Evolutionary conservation across 805 yeast species (phyloP).

Genomic region (Metschnikowia lachancei): DNA sequence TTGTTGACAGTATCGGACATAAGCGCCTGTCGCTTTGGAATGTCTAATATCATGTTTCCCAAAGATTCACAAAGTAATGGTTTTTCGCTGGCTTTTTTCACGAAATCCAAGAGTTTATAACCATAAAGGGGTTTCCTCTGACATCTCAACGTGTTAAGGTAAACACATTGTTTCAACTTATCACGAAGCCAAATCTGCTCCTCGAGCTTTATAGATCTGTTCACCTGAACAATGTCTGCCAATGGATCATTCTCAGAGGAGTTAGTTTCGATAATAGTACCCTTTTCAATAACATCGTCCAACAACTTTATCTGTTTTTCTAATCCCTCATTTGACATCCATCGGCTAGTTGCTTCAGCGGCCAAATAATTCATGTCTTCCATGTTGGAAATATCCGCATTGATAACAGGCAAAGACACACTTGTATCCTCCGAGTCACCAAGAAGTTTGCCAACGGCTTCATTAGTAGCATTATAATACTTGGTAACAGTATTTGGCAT

Average conservation of each 20-base stretch:
- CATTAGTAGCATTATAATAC: constrained; percentile 38
- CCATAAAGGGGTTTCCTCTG: constrained; percentile 68
- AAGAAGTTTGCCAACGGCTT: constrained; percentile 21
- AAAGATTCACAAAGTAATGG: constrained; percentile 25
- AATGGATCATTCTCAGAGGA: constrained; percentile 11
- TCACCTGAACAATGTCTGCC: constrained; percentile 53
- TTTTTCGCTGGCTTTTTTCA: constrained; percentile 4
- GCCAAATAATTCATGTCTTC: constrained; percentile 48
- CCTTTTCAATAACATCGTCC: constrained; percentile 35
- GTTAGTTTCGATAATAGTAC: neutral
- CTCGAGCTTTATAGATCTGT: constrained; percentile 51
- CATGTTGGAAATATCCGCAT: constrained; percentile 52
- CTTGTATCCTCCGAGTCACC: constrained; percentile 9
- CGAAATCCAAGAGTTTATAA: constrained; percentile 44
- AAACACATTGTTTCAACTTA: constrained; percentile 52
- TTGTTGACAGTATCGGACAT: constrained; percentile 60
- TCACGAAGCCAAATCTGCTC: constrained; percentile 54
- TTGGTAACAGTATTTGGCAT: constrained; percentile 62
- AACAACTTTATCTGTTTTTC: constrained; percentile 44
- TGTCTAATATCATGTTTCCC: constrained; percentile 23
- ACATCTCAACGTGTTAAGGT: constrained; percentile 66
- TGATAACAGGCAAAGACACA: constrained; percentile 56
- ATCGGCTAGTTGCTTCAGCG: constrained; percentile 39
- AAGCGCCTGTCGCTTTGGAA: constrained; percentile 28
- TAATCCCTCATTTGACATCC: constrained; percentile 50